These are phyloP conservation scores for Candida coquimbonensis DNA, from an alignment of 805 yeast species.

Conservation along the genomic window DNA sequence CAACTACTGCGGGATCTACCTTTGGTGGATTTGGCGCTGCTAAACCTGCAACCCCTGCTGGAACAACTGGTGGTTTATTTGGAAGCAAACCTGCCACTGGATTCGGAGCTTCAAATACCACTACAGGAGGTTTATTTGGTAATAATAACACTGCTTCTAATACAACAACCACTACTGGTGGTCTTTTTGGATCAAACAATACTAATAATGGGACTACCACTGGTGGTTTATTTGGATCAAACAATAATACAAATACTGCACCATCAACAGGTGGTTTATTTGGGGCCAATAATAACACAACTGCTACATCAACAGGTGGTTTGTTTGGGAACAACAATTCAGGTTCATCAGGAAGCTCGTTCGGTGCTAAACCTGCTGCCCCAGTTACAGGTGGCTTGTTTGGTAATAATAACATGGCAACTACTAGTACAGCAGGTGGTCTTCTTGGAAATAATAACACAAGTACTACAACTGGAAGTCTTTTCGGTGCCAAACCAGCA, in stretches of 20 bases:
- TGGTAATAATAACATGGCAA: neutral
- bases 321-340: neutral
- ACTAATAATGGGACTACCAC: constrained; percentile 13
- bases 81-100: constrained; percentile 15
- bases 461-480: neutral
- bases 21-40: constrained; percentile 36
- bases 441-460: neutral
- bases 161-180: constrained; percentile 20
- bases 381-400: no score
- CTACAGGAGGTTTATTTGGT: constrained; percentile 34
- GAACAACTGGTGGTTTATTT: constrained; percentile 27
- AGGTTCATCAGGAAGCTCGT: neutral
- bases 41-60: constrained; percentile 7
- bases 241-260: constrained; percentile 9
- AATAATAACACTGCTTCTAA: neutral
- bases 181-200: constrained; percentile 23
- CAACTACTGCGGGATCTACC: neutral
- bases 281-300: constrained; percentile 9
- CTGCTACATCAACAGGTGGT: neutral
- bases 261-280: constrained; percentile 4
- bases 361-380: neutral
- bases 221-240: constrained; percentile 28
- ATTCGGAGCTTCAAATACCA: constrained; percentile 4
- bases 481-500: neutral
- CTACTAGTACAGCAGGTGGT: neutral